These are phyloP conservation scores for Kwoniella shivajii DNA, from an alignment of 1,284 basidiomycete genomes.

Conservation along the genomic window DNA sequence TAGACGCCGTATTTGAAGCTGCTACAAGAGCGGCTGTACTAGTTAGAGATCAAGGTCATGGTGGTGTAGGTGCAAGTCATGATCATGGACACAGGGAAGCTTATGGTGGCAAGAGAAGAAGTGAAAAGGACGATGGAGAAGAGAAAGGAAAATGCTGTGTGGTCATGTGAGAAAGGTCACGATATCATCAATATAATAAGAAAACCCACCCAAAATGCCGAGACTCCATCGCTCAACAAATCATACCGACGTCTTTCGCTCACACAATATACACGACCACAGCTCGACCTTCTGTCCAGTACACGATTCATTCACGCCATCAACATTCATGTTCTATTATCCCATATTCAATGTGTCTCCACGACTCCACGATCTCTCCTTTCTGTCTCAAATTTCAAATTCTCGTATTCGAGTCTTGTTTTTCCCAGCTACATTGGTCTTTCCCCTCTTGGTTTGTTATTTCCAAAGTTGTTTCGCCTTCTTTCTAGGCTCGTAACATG, in stretches of 20 bases:
- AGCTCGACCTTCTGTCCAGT: too few species aligned
- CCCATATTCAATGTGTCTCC: not conserved
- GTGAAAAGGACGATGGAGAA: constrained; percentile 14
- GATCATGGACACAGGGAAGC: constrained; percentile 27
- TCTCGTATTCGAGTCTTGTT: too few species aligned
- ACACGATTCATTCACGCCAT: too few species aligned
- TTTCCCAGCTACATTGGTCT: not conserved
- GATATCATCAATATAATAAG: too few species aligned
- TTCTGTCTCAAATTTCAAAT: too few species aligned
- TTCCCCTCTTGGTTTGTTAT: not conserved
- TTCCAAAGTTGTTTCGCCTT: not conserved
- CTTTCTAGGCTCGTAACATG: not conserved
- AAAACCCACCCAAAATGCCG: too few species aligned
- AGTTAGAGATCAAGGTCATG: constrained; percentile 71
- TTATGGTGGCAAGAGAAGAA: constrained; percentile 24
- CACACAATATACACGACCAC: too few species aligned
- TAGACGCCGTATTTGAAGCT: constrained; percentile 92
- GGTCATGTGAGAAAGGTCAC: constrained; percentile 4
- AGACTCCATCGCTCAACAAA: too few species aligned
- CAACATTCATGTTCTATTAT: not conserved
- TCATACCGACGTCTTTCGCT: too few species aligned
- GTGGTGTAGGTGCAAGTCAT: constrained; percentile 43
- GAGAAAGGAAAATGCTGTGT: constrained; percentile 9
- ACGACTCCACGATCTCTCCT: not conserved
- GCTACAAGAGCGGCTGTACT: constrained; percentile 92